These are phyloP conservation scores for Amphichorda felina DNA, from an alignment of 2,329 filamentous ascomycete species.

Conservation along the genomic window DNA sequence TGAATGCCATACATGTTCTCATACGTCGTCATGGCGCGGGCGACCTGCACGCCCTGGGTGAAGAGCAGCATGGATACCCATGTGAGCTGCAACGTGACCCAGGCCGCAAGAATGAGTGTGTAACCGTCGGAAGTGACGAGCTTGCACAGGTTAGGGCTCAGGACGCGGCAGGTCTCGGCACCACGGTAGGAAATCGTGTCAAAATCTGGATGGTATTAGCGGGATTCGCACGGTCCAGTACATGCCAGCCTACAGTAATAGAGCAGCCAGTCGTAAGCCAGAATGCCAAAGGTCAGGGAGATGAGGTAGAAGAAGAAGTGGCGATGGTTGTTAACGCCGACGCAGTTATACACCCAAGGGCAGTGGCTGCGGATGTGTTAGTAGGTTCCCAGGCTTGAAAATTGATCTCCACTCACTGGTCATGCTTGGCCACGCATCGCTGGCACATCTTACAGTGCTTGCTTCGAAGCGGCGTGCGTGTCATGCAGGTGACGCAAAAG, in stretches of 20 bases:
- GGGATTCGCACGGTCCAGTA: no score
- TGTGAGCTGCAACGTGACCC: constrained; percentile 73
- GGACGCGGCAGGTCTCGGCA: constrained; percentile 55
- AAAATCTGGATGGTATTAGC: constrained; percentile 41
- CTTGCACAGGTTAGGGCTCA: constrained; percentile 64
- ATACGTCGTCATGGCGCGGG: constrained; percentile 87
- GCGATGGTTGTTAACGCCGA: constrained; percentile 90
- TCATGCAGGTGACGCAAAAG: constrained; percentile 93
- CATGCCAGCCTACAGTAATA: constrained; percentile 55
- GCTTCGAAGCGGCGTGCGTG: constrained; percentile 79
- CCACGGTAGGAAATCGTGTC: constrained; percentile 40
- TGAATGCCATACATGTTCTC: constrained; percentile 86
- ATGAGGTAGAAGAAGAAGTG: constrained; percentile 91
- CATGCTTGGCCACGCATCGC: constrained; percentile 89
- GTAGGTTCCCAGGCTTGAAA: neutral
- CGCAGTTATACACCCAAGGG: constrained; percentile 95
- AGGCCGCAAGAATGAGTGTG: constrained; percentile 66
- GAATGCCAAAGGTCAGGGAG: constrained; percentile 62
- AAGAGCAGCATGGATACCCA: constrained; percentile 97
- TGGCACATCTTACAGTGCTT: constrained; percentile 92
- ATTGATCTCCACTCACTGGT: constrained; percentile 56
- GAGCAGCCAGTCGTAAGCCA: constrained; percentile 58
- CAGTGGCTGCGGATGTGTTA: constrained; percentile 72
- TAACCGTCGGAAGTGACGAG: constrained; percentile 73
- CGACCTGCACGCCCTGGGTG: constrained; percentile 87